phyloP scores from a whole-genome alignment of 164 flowering plant genomes.

The Aristolochia fimbriata region DNA sequence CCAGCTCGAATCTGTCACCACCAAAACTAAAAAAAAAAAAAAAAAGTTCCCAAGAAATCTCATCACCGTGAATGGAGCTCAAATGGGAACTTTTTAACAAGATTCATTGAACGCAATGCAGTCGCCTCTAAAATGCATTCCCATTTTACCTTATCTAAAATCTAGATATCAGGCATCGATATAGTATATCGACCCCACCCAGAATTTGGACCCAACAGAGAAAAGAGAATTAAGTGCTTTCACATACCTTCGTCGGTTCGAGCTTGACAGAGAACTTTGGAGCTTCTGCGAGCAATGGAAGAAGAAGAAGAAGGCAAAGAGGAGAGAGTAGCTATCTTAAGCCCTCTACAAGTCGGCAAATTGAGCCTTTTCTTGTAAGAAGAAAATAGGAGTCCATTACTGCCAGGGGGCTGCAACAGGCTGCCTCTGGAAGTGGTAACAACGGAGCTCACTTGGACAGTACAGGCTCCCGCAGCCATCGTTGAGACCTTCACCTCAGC shows the following conservation, averaged over 20 bases:
- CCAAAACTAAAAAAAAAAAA: conserved; percentile 37
- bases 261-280: conserved; percentile 43
- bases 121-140: too few species aligned
- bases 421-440: conserved; percentile 22
- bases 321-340: conserved; percentile 8
- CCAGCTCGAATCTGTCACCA: conserved; percentile 56
- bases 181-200: too few species aligned
- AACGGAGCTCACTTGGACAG: conserved; percentile 32
- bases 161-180: neutral
- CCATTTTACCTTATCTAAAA: too few species aligned
- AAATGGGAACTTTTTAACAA: too few species aligned
- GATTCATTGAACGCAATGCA: too few species aligned
- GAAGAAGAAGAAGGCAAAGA: conserved; percentile 15
- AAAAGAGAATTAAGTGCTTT: neutral
- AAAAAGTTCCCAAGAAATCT: neutral
- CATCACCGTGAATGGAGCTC: neutral
- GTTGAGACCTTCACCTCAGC: neutral
- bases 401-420: conserved; percentile 5
- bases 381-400: conserved; percentile 14
- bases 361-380: conserved; percentile 18
- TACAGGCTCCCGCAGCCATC: conserved; percentile 36
- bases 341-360: conserved; percentile 24
- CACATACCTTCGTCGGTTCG: conserved; percentile 46
- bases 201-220: neutral
- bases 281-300: conserved; percentile 6